Percentiles rank a stretch among this genome's conserved stretches.
Conservation (phyloP, 129 eudicot genomes). For the Flaveria linearis region DNA sequence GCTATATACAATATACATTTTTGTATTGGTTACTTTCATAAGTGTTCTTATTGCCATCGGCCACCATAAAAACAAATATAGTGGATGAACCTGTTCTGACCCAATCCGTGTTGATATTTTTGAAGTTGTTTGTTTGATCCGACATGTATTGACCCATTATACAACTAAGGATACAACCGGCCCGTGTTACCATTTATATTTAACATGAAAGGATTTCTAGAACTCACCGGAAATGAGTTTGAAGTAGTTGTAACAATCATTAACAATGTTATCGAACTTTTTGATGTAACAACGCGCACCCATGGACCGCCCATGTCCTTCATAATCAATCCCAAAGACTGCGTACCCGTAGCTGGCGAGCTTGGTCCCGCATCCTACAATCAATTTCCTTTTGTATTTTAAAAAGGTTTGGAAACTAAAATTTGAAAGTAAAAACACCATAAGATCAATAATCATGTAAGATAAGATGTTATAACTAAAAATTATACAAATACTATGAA, state of each 20-base stretch:
- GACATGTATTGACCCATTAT: background rate
- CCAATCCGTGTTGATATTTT: background rate
- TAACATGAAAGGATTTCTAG: background rate
- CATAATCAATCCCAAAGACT: conserved; percentile 90
- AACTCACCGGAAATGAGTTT: conserved; percentile 57
- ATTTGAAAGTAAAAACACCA: background rate
- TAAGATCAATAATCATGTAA: background rate
- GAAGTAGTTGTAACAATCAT: conserved; percentile 71
- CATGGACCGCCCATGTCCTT: conserved; percentile 92
- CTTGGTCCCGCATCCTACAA: conserved; percentile 68
- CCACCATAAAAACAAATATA: background rate
- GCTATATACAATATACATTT: background rate
- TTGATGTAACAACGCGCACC: conserved; percentile 99
- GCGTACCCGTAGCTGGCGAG: conserved; percentile 78
- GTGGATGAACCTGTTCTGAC: background rate
- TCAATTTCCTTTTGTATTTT: background rate
- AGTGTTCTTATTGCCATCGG: background rate
- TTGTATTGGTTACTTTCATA: background rate
- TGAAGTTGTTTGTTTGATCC: too few relatives aligned
- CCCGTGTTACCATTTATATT: background rate
- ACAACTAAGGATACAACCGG: background rate
- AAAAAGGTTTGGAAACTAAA: background rate
- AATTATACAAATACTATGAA: background rate
- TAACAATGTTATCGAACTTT: conserved; percentile 69
- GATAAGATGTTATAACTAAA: background rate